These are phyloP conservation scores for Cornus kousa DNA, from an alignment of 148 eudicot genomes.

Conservation along the genomic window DNA sequence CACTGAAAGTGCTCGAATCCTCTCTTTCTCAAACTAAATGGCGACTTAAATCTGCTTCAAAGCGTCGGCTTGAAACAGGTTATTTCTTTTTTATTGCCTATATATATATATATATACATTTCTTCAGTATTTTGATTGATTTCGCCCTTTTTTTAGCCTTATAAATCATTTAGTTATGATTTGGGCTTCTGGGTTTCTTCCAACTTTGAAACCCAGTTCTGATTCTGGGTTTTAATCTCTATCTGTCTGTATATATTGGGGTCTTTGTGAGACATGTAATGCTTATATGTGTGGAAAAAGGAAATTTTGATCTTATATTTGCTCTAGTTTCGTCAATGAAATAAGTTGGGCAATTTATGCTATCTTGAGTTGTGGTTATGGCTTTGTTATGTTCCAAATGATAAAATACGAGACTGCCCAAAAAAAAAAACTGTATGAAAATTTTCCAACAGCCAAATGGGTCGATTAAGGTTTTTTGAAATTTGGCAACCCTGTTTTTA, in stretches of 20 bases:
- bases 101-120: no score
- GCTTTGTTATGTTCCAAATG: neutral
- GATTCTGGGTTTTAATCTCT: constrained; percentile 10
- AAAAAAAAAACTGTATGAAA: no score
- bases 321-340: neutral
- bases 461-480: neutral
- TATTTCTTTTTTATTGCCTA: no score
- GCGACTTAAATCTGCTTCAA: constrained; percentile 69
- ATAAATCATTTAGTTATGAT: neutral
- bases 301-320: no score
- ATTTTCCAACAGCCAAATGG: neutral
- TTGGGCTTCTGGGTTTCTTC: neutral
- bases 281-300: neutral
- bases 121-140: neutral
- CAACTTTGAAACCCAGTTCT: neutral
- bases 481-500: neutral
- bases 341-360: neutral
- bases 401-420: no score
- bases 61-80: constrained; percentile 83
- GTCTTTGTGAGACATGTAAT: neutral
- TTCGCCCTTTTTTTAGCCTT: neutral
- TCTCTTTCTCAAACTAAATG: constrained; percentile 58
- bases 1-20: constrained; percentile 36
- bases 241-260: neutral
- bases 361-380: neutral